These are phyloP conservation scores for Neopestalotiopsis sp. DNA, from an alignment of 2,329 filamentous ascomycete species.

Conservation along the genomic window DNA sequence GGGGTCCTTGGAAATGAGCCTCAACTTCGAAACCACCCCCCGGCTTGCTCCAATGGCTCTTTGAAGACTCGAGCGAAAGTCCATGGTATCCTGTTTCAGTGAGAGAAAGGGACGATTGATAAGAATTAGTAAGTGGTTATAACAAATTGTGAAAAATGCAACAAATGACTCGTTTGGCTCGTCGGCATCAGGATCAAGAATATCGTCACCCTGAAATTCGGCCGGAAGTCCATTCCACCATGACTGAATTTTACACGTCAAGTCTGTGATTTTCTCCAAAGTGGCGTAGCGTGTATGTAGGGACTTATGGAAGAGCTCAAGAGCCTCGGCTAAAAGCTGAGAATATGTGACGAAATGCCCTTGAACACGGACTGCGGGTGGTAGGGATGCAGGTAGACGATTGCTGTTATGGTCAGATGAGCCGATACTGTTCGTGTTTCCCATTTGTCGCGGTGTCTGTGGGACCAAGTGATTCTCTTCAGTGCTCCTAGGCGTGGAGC, in stretches of 20 bases:
- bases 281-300: conserved; percentile 17
- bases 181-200: not conserved
- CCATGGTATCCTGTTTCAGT: conserved; percentile 6
- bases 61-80: conserved; percentile 21
- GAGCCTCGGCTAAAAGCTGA: conserved; percentile 16
- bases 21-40: conserved; percentile 10
- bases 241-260: conserved; percentile 17
- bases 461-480: not conserved
- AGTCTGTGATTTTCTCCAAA: conserved; percentile 17
- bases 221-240: conserved; percentile 22
- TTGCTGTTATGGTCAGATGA: not conserved
- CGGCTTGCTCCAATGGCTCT: conserved; percentile 18
- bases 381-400: not conserved
- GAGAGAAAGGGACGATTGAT: conserved; percentile 22
- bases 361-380: conserved; percentile 9
- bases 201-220: conserved; percentile 15
- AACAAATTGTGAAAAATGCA: conserved; percentile 17
- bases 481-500: not conserved
- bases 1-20: not conserved
- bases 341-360: conserved; percentile 17
- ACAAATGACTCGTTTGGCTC: conserved; percentile 5
- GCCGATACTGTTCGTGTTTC: not conserved
- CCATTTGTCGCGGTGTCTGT: not conserved
- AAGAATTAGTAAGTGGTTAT: conserved; percentile 19
- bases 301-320: conserved; percentile 21